Evolutionary conservation across 257 asterid genomes (phyloP), one percentile per base, ranked within the genome.

Genomic region (Agastache rugosa): DNA sequence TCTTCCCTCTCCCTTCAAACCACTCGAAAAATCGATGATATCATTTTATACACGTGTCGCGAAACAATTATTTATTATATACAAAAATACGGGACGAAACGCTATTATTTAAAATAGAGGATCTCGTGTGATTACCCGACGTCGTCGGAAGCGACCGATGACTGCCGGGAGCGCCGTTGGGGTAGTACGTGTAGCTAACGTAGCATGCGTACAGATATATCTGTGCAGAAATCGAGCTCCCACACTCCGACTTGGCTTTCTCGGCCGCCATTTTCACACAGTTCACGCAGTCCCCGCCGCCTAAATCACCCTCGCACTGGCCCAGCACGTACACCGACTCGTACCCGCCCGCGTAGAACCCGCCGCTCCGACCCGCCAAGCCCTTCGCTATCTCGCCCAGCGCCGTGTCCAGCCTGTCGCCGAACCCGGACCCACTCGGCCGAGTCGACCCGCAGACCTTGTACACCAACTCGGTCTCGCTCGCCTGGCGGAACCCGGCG

Each of bases 301-400:
- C 67, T 31, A 94, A 73, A 77, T 84, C 97, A 4, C 97, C 97
- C 67, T 94, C 96, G 73, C 98, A 94, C 86, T 93, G 97, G 5
- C 96, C 98, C 93, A 91, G 2, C 69, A 85, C 91, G 41, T 85
- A 89, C 2, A 93, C 91, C 51, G 91, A 86, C 79, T 86, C 67
- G 66, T 85, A 89, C 50, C 79, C 96, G 31, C 84, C 93, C 0
- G 96, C 82, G 61, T 86, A 93, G 56, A 89, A 93, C 78, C 96
- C 96, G 22, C 75, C 66, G 50, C 59, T 77, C 65, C 84, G 85
- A 22, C 69, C 71, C 41, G 74, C 81, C 59, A 87, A 77, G 7
- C 94, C 96, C 69, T 88, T 91, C 19, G 71, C 85, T 6, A 91
- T 65, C 56, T 85, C 93, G 41, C 84, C 93, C 35, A 91, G 35